Evolutionary conservation across 2,329 filamentous ascomycete species (phyloP), one percentile per base, ranked within the genome.

Genomic region (Botryotinia narcissicola): DNA sequence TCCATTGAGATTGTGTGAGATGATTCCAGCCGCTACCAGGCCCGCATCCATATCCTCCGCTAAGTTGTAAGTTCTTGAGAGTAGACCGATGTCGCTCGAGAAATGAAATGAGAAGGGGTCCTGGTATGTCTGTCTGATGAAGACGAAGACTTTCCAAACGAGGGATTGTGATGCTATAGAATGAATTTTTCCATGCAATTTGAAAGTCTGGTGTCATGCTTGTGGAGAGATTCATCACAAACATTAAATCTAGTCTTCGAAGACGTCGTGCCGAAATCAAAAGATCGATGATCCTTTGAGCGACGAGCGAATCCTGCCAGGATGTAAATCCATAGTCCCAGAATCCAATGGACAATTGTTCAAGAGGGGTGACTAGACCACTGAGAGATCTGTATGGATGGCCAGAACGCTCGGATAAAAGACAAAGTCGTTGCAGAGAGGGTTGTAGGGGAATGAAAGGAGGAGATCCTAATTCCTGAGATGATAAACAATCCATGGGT

Each of bases 271-370:
- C 42, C 10, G 54, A 42, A 18, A 46, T 8, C 18, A 73, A 29
- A 61, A 73, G 42, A 8, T 59, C 40, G 0, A 44, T 37, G 20
- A 73, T 73, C 37, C 35, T 70, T 44, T 62, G 40, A 12, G 71
- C 64, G 6, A 73, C 66, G 6, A 73, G 54, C 12, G 54, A 35
- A 40, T 73, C 71, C 25, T 70, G 63, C 64, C 66, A 73, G 1
- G 71, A 70, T 22, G 46, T 70, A 35, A 62, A 70, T 16, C 71
- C 71, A 70, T 70, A 69, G 20, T 73, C 71, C 57, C 71, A 73
- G 7, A 73, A 73, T 32, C 64, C 71, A 57, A 73, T 73, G 1
- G 71, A 73, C 2, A 73, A 25, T 42, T 73, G 71, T 25, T 40
- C n/a, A 5, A 73, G 46, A 9, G 42, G 7, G 29, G 64, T 32